phyloP scores from a whole-genome alignment of 306 rosid genomes.

The Lathyrus tuberosus region DNA sequence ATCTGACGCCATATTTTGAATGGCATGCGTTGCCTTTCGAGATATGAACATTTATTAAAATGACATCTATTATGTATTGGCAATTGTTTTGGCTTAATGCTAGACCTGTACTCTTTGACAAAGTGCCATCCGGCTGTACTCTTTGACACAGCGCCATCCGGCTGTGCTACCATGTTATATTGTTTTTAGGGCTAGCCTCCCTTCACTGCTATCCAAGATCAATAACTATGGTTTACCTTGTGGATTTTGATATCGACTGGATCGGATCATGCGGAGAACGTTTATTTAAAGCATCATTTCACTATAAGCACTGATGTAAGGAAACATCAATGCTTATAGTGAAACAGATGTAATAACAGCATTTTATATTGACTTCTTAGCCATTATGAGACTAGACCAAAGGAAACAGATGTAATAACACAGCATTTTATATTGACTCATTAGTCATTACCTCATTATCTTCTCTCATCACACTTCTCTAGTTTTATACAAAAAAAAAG shows the following conservation, averaged over 20 bases:
- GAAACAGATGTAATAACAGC: not conserved
- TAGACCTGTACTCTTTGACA: not conserved
- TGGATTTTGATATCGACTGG: conserved; percentile 23
- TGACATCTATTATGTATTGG: not conserved
- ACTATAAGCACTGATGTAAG: not conserved
- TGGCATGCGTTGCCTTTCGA: not conserved
- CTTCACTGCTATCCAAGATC: not conserved
- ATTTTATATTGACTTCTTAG: conserved; percentile 2
- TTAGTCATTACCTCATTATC: not conserved
- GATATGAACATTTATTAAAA: not conserved
- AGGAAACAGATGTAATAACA: not conserved
- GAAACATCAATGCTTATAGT: not conserved
- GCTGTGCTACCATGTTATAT: not conserved
- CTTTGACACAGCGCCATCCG: not conserved
- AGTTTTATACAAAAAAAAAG: conserved; percentile 2
- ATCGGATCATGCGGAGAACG: not conserved
- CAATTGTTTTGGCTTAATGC: not conserved
- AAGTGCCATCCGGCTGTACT: too few relatives aligned
- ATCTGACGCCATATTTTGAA: conserved; percentile 21
- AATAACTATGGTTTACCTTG: conserved; percentile 13
- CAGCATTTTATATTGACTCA: not conserved
- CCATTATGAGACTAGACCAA: not conserved
- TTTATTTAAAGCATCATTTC: not conserved
- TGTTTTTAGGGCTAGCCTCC: not conserved
- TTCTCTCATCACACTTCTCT: not conserved